phyloP scores from a whole-genome alignment of 345 rosid species.

The Populus nigra region DNA sequence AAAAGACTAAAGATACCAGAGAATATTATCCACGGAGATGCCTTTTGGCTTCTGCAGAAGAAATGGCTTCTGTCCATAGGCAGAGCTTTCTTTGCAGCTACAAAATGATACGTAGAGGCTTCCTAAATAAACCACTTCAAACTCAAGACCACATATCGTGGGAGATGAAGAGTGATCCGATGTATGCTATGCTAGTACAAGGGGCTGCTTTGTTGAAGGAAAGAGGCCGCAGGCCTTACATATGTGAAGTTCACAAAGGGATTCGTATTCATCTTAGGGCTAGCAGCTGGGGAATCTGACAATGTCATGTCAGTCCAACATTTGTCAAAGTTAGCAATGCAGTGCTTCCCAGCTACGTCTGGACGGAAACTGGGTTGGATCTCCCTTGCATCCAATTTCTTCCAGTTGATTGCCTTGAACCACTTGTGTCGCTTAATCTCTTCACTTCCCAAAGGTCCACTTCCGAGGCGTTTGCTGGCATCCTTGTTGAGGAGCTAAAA shows the following conservation, averaged over 20 bases:
- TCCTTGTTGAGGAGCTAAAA: conserved; percentile 76
- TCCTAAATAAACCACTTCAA: not conserved
- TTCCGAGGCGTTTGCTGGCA: conserved; percentile 64
- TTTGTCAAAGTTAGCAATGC: conserved; percentile 86
- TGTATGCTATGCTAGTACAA: conserved; percentile 1
- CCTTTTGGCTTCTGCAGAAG: not conserved
- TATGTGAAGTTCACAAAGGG: conserved; percentile 70
- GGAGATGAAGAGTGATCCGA: not conserved
- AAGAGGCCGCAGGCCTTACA: conserved; percentile 62
- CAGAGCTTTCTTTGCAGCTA: not conserved
- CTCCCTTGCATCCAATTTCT: conserved; percentile 71
- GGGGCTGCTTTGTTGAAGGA: conserved; percentile 40
- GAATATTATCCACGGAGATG: not conserved
- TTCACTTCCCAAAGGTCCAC: conserved; percentile 60
- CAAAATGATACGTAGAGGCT: not conserved
- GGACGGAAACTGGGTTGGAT: conserved; percentile 85
- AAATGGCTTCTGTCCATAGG: not conserved
- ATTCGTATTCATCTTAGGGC: conserved; percentile 58
- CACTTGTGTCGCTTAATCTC: conserved; percentile 83
- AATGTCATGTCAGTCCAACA: conserved; percentile 87
- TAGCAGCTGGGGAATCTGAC: conserved; percentile 70
- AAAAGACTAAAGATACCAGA: not conserved
- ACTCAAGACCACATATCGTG: not conserved
- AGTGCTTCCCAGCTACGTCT: conserved; percentile 67
- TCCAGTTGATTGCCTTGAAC: conserved; percentile 86